Evolutionary conservation across 2,329 filamentous ascomycete genomes (phyloP).

Genomic region (Xylaria digitata): DNA sequence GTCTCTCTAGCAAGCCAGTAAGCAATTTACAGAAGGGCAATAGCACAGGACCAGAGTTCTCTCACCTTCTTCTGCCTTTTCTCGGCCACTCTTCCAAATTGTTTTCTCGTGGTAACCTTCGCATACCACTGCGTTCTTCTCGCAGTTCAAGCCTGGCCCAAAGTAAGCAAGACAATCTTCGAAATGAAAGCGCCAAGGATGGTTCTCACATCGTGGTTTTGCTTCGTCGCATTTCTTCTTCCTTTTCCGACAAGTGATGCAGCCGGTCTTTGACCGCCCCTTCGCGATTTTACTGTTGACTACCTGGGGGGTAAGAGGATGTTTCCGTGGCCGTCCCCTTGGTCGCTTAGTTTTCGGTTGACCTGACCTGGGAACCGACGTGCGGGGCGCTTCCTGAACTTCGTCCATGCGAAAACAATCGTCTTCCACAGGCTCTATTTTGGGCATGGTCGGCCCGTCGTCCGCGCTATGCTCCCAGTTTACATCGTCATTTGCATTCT

Average conservation of each 20-base stretch:
- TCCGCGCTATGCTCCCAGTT: conserved; percentile 62
- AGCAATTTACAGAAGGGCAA: conserved; percentile 27
- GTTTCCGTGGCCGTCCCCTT: conserved; percentile 84
- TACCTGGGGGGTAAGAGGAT: conserved; percentile 71
- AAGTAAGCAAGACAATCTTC: conserved; percentile 17
- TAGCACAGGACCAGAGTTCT: conserved; percentile 1
- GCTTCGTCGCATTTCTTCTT: conserved; percentile 81
- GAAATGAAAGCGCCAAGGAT: conserved; percentile 2
- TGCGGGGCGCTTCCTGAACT: conserved; percentile 58
- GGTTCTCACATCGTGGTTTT: conserved; percentile 68
- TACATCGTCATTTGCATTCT: conserved; percentile 56
- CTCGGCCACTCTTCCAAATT: conserved; percentile 86
- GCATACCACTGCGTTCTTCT: conserved; percentile 92
- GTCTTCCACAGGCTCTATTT: conserved; percentile 68
- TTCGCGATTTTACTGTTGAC: conserved; percentile 78
- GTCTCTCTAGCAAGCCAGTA: conserved; percentile 56
- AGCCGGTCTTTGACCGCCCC: conserved; percentile 77
- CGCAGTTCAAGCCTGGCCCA: conserved; percentile 79
- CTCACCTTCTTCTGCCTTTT: conserved; percentile 76
- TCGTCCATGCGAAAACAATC: conserved; percentile 65
- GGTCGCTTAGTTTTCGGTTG: conserved; percentile 69
- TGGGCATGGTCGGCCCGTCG: conserved; percentile 61
- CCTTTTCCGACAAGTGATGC: conserved; percentile 72
- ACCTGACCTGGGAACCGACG: conserved; percentile 43
- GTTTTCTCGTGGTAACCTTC: conserved; percentile 90